Evolutionary conservation across 2,329 filamentous ascomycete species (phyloP), one percentile per base, ranked within the genome.

Genomic region (Pseudogymnoascus sp.): DNA sequence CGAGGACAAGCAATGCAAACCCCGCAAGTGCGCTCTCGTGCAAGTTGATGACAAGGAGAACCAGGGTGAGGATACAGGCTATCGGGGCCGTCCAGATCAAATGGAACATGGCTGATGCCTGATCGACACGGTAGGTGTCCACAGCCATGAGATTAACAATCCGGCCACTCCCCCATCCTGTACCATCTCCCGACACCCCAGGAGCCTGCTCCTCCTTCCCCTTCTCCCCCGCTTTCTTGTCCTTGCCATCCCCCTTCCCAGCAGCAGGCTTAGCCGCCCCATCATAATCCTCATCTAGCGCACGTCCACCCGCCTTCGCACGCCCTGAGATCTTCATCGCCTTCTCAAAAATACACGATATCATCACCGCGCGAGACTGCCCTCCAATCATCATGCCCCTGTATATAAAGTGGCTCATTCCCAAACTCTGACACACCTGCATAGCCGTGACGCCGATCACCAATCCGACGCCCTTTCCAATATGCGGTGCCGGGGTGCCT

Each of bases 101-200:
- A 74, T 99, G 95, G 75, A 97, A 93, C 75, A 97, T 83, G 45
- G 90, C 91, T 40, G 85, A 91, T 1, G 92, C 92, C 72, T 92
- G 89, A 70, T 97, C 93, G 65, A 99, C 81, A 68, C 93, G 91
- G 75, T 96, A 96, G 0, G 93, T 96, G 73, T 97, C 93, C 51
- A 95, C 91, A 66, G 91, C 93, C 93, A 97, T 97, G 69, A 97
- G 73, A 69, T 96, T 96, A 72, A 95, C 86, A 62, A 97, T 91
- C 67, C 91, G 86, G 21, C 95, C 95, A 71, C 97, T 97, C 64
- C 87, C 87, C 93, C 93, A 97, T 23, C 93, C 95, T 21, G 85
- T 80, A 2, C 88, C 90, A 70, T 95, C 89, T 3, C 85, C 85
- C 10, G 83, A 76, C 18, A 88, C 77, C 2, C 81, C 83, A 39